Evolutionary conservation across 2,329 filamentous ascomycete species (phyloP), one percentile per base, ranked within the genome.

Genomic region (Fusarium sarcochroum): DNA sequence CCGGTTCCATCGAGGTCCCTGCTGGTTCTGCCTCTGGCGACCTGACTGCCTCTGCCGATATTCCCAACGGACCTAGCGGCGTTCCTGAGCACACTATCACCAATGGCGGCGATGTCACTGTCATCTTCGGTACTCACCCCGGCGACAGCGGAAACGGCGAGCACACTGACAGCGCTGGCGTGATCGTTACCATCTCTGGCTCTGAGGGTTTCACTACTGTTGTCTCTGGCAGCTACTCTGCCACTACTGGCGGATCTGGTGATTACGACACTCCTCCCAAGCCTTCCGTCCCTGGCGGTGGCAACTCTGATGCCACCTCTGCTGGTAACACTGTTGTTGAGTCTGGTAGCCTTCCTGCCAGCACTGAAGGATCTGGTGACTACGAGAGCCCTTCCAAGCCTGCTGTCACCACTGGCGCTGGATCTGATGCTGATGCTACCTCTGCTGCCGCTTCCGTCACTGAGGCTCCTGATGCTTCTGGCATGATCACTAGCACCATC

Each of bases 401-500:
- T 18, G 48, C 45, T 18, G 40, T 6, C 10, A 64, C 63, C 21
- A 68, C 47, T 18, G 44, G 13, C 3, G 32, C 42, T 42, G 58
- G 47, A 7, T 53, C 63, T 23, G 58, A 68, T 20, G 62, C 46
- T 15, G 56, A 58, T 17, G 41, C 46, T 38, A 67, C 50, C 14
- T 52, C 62, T 42, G 57, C 62, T 30, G 46, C 20, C 20, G 49
- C 57, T 18, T 40, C 27, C 10, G 49, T 55, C 49, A 66, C 64
- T 4, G 34, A 58, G 25, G 58, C 54, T 34, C 55, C 60, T 15
- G 65, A 66, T 21, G 57, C 50, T 48, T 60, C 55, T 37, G 65
- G 65, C 54, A 61, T 70, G 30, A 58, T 69, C 44, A 73, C 71
- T 35, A 68, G 61, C 59, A 75, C 73, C 21, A 49, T 70, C 30